These are phyloP conservation scores for Xylaria longipes DNA, from an alignment of 495 filamentous ascomycete species.

Conservation along the genomic window DNA sequence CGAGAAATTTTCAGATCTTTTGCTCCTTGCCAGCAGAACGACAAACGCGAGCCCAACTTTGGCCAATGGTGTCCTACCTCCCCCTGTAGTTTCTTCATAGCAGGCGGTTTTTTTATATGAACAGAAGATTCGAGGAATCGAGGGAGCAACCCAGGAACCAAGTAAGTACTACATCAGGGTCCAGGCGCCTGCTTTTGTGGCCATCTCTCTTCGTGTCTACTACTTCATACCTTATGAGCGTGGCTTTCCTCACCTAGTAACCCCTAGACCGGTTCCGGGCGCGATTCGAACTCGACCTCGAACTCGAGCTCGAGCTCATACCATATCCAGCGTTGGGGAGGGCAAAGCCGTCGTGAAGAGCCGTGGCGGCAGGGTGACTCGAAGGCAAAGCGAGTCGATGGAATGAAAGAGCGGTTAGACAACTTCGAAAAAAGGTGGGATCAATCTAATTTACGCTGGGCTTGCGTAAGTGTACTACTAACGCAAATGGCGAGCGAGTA, in stretches of 20 bases:
- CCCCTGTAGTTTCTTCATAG: conserved; percentile 2
- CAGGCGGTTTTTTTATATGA: conserved; percentile 11
- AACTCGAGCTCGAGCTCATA: conserved; percentile 8
- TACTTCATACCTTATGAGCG: background rate
- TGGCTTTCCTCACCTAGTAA: background rate
- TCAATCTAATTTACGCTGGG: conserved; percentile 18
- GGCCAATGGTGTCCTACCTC: background rate
- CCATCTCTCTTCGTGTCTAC: background rate
- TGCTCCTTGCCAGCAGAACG: background rate
- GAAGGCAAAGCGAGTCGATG: background rate
- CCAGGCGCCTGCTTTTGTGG: background rate
- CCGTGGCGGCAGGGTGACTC: conserved; percentile 4
- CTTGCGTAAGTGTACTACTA: background rate
- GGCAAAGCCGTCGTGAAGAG: conserved; percentile 3
- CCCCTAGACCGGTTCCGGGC: conserved; percentile 11
- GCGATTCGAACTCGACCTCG: conserved; percentile 3
- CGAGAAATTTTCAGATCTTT: background rate
- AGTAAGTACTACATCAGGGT: background rate
- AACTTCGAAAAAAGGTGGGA: conserved; percentile 22
- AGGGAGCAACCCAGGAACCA: background rate
- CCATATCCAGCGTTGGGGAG: conserved; percentile 19
- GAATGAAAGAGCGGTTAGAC: background rate
- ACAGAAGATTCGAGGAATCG: background rate
- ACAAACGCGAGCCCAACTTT: background rate
- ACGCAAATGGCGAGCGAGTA: background rate